Conservation (phyloP, 345 rosid species). For the Rhizophora mangle region DNA sequence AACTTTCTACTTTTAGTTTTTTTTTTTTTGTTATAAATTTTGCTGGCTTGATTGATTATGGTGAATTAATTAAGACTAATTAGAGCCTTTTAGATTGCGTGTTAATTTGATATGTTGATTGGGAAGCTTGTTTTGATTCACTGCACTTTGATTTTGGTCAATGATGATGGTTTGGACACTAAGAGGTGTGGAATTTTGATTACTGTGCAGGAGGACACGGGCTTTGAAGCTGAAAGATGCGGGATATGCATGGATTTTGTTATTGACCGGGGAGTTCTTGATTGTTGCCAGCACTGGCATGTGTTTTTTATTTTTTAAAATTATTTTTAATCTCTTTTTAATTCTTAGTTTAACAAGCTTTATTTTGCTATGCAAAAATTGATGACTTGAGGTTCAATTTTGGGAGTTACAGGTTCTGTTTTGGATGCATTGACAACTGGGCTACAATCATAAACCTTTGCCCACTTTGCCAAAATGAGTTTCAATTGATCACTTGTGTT, state of each 20-base stretch:
- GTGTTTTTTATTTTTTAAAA: background rate
- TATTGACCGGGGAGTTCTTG: slow-evolving; percentile 91
- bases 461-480: slow-evolving; percentile 96
- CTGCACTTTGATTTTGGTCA: background rate
- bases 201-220: slow-evolving; percentile 49
- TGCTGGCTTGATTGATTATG: background rate
- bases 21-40: background rate
- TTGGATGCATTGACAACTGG: slow-evolving; percentile 99
- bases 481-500: slow-evolving; percentile 92
- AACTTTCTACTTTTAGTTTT: background rate
- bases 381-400: slow-evolving; percentile 22
- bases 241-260: slow-evolving; percentile 98
- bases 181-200: background rate
- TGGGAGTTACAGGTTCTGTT: slow-evolving; percentile 76
- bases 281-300: slow-evolving; percentile 97
- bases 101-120: background rate
- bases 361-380: slow-evolving; percentile 3
- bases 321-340: background rate
- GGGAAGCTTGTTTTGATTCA: background rate
- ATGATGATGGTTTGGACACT: background rate
- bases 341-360: background rate
- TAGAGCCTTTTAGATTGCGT: too few relatives aligned
- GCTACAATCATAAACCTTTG: slow-evolving; percentile 93
- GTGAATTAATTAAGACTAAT: background rate
- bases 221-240: slow-evolving; percentile 76